Conservation (phyloP, 805 yeast species). For the Yamadazyma scolyti region DNA sequence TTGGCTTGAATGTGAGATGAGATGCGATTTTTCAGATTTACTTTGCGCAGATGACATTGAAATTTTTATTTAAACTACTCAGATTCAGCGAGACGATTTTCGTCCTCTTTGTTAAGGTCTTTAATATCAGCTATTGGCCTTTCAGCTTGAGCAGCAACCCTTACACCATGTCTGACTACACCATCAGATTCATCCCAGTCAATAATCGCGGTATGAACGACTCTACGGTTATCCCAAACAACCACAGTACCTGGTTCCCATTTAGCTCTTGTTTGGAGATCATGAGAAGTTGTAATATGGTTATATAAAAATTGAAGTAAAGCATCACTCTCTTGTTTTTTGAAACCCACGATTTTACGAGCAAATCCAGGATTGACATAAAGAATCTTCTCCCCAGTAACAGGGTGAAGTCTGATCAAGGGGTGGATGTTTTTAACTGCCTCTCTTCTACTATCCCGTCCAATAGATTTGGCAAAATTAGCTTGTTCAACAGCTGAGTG, state of each 20-base stretch:
- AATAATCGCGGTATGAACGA: slow-evolving; percentile 30
- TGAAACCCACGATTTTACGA: slow-evolving; percentile 34
- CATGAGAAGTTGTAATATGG: slow-evolving; percentile 32
- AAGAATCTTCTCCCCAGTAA: slow-evolving; percentile 32
- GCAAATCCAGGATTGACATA: slow-evolving; percentile 34
- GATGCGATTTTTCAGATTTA: slow-evolving; percentile 5
- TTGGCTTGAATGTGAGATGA: slow-evolving; percentile 4
- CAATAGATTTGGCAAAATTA: slow-evolving; percentile 17
- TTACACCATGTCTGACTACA: slow-evolving; percentile 29
- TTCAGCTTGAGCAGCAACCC: slow-evolving; percentile 39
- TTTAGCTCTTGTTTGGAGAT: slow-evolving; percentile 34
- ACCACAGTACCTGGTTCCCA: slow-evolving; percentile 36
- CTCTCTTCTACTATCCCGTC: slow-evolving; percentile 29
- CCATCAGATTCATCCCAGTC: slow-evolving; percentile 29
- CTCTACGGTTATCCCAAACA: slow-evolving; percentile 39
- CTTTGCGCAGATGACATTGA: slow-evolving; percentile 1
- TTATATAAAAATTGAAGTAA: slow-evolving; percentile 30
- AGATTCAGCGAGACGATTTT: slow-evolving; percentile 13
- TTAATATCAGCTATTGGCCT: slow-evolving; percentile 32
- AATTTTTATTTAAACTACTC: neutral
- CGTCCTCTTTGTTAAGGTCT: slow-evolving; percentile 30
- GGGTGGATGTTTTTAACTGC: slow-evolving; percentile 38
- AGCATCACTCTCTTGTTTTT: slow-evolving; percentile 33
- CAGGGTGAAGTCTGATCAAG: slow-evolving; percentile 36
- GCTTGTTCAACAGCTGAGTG: slow-evolving; percentile 39